Evolutionary conservation across 2,329 filamentous ascomycete species (phyloP).

Genomic region (Periconia sp.): DNA sequence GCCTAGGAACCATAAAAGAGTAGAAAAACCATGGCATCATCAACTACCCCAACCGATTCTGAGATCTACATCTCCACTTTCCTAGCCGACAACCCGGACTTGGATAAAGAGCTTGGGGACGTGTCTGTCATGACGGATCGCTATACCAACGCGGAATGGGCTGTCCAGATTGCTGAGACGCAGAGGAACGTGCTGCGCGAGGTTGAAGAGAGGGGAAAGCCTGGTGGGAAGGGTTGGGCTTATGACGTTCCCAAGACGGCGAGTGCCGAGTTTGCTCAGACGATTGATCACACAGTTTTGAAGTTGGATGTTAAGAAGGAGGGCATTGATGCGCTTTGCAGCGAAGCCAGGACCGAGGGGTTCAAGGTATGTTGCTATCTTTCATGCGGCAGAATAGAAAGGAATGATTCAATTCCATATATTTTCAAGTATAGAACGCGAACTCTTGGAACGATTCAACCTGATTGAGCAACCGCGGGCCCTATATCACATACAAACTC

Average conservation of each 20-base stretch:
- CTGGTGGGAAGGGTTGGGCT: constrained; percentile 13
- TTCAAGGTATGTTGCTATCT: constrained; percentile 46
- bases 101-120: constrained; percentile 29
- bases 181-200: constrained; percentile 30
- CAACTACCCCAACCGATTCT: constrained; percentile 34
- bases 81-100: constrained; percentile 34
- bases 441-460: background rate
- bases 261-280: constrained; percentile 36
- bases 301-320: constrained; percentile 51
- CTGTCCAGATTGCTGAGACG: constrained; percentile 43
- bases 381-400: background rate
- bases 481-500: background rate
- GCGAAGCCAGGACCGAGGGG: constrained; percentile 52
- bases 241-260: constrained; percentile 30
- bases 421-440: background rate
- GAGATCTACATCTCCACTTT: constrained; percentile 35
- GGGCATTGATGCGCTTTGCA: constrained; percentile 57
- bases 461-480: background rate
- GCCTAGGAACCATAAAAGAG: background rate
- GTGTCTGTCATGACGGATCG: constrained; percentile 43
- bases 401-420: background rate
- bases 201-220: constrained; percentile 28
- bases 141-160: constrained; percentile 51
- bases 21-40: constrained; percentile 14
- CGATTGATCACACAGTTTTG: constrained; percentile 54